Evolutionary conservation across 208 protist species (phyloP).

Genomic region (Trypanosoma platydactyli): DNA sequence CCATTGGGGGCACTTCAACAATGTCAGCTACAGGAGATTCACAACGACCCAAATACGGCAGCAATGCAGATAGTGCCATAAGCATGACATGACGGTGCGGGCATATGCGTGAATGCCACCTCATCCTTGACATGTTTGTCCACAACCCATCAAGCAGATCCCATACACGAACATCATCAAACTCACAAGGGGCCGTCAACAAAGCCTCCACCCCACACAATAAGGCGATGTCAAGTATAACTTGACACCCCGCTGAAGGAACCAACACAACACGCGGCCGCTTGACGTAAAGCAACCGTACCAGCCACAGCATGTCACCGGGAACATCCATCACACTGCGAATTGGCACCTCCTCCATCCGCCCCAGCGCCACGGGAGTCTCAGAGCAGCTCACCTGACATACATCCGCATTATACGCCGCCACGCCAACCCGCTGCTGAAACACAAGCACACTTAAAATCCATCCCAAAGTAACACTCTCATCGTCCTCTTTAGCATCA

Average conservation of each 20-base stretch:
- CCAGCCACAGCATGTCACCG: slow-evolving; percentile 28
- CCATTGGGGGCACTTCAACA: slow-evolving; percentile 49
- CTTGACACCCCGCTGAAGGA: slow-evolving; percentile 26
- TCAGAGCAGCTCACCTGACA: slow-evolving; percentile 39
- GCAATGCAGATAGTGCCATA: slow-evolving; percentile 69
- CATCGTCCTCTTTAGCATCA: slow-evolving; percentile 19
- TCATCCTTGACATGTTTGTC: slow-evolving; percentile 30
- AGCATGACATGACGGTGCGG: slow-evolving; percentile 54
- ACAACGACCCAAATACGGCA: slow-evolving; percentile 46
- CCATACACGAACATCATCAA: slow-evolving; percentile 22
- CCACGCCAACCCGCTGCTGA: slow-evolving; percentile 36
- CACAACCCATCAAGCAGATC: slow-evolving; percentile 40
- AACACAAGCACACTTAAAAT: slow-evolving; percentile 34
- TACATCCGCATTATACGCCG: slow-evolving; percentile 39
- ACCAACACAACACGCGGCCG: slow-evolving; percentile 14
- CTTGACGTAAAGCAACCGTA: slow-evolving; percentile 18
- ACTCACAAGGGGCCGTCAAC: slow-evolving; percentile 18
- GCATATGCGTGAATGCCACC: slow-evolving; percentile 57
- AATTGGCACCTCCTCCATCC: slow-evolving; percentile 19
- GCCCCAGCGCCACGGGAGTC: slow-evolving; percentile 20
- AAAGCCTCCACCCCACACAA: slow-evolving; percentile 22
- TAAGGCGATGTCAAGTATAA: slow-evolving; percentile 26
- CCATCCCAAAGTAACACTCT: slow-evolving; percentile 23
- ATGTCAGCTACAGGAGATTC: slow-evolving; percentile 68
- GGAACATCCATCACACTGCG: slow-evolving; percentile 27